Evolutionary conservation across 169 alveolate genomes (phyloP).

Genomic region (Plasmodium ovale): DNA sequence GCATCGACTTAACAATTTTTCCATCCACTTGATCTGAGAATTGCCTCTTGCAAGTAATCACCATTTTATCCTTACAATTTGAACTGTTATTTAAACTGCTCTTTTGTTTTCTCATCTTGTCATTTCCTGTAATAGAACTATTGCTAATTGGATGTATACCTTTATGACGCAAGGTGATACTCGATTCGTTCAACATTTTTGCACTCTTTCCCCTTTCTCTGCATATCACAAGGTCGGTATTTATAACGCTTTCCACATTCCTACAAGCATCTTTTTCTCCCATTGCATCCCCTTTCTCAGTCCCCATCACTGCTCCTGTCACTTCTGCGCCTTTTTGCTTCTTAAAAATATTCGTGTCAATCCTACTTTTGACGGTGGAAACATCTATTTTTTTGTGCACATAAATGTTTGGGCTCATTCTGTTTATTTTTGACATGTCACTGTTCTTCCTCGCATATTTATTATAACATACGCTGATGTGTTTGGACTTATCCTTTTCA

Average conservation of each 20-base stretch:
- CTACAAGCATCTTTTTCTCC: too few relatives aligned
- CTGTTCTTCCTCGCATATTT: background rate
- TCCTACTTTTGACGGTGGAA: slow-evolving; percentile 58
- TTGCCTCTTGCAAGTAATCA: background rate
- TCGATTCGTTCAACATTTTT: background rate
- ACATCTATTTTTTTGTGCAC: slow-evolving; percentile 2
- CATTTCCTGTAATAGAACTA: background rate
- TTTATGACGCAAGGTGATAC: background rate
- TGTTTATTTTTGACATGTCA: background rate
- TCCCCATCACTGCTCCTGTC: too few relatives aligned
- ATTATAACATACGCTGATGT: background rate
- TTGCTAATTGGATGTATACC: background rate
- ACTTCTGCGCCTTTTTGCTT: slow-evolving; percentile 3
- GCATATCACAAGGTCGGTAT: too few relatives aligned
- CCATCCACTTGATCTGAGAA: slow-evolving; percentile 5
- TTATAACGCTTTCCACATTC: too few relatives aligned
- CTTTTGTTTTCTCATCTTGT: background rate
- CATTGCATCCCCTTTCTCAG: too few relatives aligned
- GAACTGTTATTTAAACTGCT: background rate
- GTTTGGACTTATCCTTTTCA: background rate
- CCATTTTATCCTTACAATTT: background rate
- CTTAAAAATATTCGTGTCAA: slow-evolving; percentile 40
- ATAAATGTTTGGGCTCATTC: background rate
- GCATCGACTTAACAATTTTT: background rate
- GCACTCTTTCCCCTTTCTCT: slow-evolving; percentile 6